These are phyloP conservation scores for Phlegmacium glaucopus DNA, from an alignment of 768 basidiomycete species.

Conservation along the genomic window DNA sequence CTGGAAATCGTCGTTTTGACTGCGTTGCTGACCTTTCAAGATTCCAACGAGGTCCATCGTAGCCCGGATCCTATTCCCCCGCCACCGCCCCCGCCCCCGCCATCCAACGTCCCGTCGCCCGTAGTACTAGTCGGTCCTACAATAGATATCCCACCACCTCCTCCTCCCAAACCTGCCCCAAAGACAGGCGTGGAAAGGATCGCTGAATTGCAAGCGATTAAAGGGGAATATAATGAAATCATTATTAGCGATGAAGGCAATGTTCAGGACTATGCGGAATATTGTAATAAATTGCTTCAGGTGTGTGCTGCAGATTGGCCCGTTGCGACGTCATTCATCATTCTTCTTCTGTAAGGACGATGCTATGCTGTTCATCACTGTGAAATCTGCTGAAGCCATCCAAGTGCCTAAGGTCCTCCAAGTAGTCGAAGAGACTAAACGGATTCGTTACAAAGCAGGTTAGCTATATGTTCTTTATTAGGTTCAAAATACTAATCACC, in stretches of 20 bases:
- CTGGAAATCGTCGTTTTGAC: conserved; percentile 80
- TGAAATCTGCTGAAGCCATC: conserved; percentile 58
- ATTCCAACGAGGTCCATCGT: conserved; percentile 58
- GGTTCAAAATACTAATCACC: conserved; percentile 1
- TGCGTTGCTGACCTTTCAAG: conserved; percentile 74
- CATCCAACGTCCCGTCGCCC: conserved; percentile 11
- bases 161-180: conserved; percentile 60
- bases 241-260: conserved; percentile 63
- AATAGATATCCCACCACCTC: conserved; percentile 31
- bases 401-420: conserved; percentile 78
- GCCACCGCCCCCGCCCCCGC: conserved; percentile 1
- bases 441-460: conserved; percentile 76
- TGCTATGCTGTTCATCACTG: conserved; percentile 74
- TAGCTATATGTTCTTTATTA: conserved; percentile 8
- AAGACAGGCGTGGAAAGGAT: conserved; percentile 68
- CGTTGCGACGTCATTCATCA: not conserved
- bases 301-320: conserved; percentile 31
- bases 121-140: conserved; percentile 8
- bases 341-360: conserved; percentile 51
- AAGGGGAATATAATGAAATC: conserved; percentile 75
- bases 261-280: conserved; percentile 64
- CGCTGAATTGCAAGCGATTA: conserved; percentile 63
- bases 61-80: conserved; percentile 15
- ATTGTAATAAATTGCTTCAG: conserved; percentile 61
- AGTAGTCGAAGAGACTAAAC: conserved; percentile 77